Evolutionary conservation across 192 early-diverging fungal species (phyloP).

Genomic region (Umbelopsis isabellina): DNA sequence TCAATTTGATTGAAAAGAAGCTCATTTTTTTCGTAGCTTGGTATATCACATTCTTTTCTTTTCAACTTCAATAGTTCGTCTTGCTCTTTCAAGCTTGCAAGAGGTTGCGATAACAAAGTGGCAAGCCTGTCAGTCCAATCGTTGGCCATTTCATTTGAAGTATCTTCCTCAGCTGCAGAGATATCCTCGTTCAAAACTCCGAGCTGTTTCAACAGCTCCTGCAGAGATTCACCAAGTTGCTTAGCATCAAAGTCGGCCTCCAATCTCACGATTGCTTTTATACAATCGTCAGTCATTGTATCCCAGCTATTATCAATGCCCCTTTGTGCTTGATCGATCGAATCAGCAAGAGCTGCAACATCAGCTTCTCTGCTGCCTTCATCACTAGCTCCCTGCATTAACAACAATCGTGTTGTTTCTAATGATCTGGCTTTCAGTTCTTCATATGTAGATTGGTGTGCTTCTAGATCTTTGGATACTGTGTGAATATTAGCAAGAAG

Average conservation of each 20-base stretch:
- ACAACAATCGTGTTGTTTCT: no score
- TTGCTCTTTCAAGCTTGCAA: neutral
- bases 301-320: conserved; percentile 1
- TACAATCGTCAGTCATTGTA: neutral
- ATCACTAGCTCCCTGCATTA: neutral
- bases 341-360: neutral
- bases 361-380: neutral
- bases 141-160: neutral
- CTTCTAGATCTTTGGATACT: no score
- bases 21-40: neutral
- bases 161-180: neutral
- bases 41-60: neutral
- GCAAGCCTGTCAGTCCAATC: conserved; percentile 8
- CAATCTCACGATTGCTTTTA: neutral
- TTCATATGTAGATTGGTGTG: no score
- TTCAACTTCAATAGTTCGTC: neutral
- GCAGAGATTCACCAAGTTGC: conserved; percentile 8
- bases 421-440: no score
- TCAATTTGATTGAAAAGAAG: neutral
- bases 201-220: neutral
- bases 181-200: neutral
- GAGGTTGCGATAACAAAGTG: neutral
- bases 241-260: neutral
- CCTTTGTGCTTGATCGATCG: neutral
- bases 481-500: no score